These are phyloP conservation scores for Nakazawaea sp. DNA, from an alignment of 805 yeast species.

Conservation along the genomic window DNA sequence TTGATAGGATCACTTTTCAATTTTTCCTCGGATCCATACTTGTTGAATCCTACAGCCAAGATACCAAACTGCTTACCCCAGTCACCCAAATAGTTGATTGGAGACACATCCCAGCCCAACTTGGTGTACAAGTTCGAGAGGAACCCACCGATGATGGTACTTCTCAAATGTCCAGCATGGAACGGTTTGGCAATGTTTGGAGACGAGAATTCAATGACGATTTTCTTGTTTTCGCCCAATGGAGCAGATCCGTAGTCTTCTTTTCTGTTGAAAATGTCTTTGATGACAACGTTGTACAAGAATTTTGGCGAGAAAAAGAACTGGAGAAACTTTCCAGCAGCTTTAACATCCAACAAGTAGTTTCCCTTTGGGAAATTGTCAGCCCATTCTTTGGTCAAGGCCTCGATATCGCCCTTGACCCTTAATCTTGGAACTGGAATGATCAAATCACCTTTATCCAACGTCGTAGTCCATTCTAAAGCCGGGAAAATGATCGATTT, in stretches of 20 bases:
- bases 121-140: slow-evolving; percentile 83
- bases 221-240: slow-evolving; percentile 62
- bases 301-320: slow-evolving; percentile 70
- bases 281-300: slow-evolving; percentile 61
- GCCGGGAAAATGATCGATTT: slow-evolving; percentile 68
- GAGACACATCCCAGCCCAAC: slow-evolving; percentile 85
- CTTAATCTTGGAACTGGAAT: slow-evolving; percentile 89
- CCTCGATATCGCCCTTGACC: slow-evolving; percentile 77
- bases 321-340: slow-evolving; percentile 89
- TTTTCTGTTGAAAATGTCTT: slow-evolving; percentile 57
- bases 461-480: slow-evolving; percentile 77
- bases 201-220: slow-evolving; percentile 86
- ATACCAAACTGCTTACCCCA: slow-evolving; percentile 99
- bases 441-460: slow-evolving; percentile 89
- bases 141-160: slow-evolving; percentile 97
- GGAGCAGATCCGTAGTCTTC: slow-evolving; percentile 69
- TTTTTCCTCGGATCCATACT: slow-evolving; percentile 74
- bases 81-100: slow-evolving; percentile 95
- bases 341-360: slow-evolving; percentile 61
- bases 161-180: slow-evolving; percentile 98
- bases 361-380: slow-evolving; percentile 66
- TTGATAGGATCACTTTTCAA: slow-evolving; percentile 78
- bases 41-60: slow-evolving; percentile 85
- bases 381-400: slow-evolving; percentile 72
- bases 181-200: slow-evolving; percentile 99